Percentiles rank a stretch among this genome's conserved stretches.
These are phyloP conservation scores for Sphaerulina vaccinii DNA, from an alignment of 2,329 filamentous ascomycete species.

Conservation along the genomic window DNA sequence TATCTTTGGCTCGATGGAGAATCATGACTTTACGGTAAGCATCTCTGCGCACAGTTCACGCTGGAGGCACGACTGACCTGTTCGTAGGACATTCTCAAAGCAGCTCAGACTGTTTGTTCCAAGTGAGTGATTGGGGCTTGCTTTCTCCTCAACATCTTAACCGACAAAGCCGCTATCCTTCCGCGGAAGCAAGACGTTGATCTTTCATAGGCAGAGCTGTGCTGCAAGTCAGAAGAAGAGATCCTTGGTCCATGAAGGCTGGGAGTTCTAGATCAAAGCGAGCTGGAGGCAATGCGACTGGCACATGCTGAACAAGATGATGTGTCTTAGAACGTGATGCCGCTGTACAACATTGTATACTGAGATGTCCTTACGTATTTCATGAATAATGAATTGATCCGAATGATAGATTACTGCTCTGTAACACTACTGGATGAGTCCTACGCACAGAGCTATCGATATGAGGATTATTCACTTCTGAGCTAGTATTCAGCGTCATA, in stretches of 20 bases:
- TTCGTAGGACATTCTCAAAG: slow-evolving; percentile 21
- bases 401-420: not conserved
- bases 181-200: too few species aligned
- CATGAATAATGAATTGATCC: not conserved
- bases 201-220: too few species aligned
- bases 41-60: not conserved
- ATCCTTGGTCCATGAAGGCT: not conserved
- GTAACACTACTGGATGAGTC: too few species aligned
- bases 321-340: too few species aligned
- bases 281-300: not conserved
- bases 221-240: not conserved
- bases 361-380: not conserved
- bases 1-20: slow-evolving; percentile 55
- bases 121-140: slow-evolving; percentile 2
- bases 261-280: not conserved
- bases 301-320: too few species aligned
- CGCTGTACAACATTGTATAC: not conserved
- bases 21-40: slow-evolving; percentile 55
- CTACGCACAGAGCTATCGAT: too few species aligned
- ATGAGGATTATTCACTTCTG: too few species aligned
- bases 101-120: slow-evolving; percentile 26
- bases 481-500: too few species aligned
- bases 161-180: not conserved
- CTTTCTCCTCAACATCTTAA: not conserved
- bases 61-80: slow-evolving; percentile 7